Evolutionary conservation across 805 yeast genomes (phyloP), one percentile per base, ranked within the genome.

Genomic region (Cyberlindnera lachancei): DNA sequence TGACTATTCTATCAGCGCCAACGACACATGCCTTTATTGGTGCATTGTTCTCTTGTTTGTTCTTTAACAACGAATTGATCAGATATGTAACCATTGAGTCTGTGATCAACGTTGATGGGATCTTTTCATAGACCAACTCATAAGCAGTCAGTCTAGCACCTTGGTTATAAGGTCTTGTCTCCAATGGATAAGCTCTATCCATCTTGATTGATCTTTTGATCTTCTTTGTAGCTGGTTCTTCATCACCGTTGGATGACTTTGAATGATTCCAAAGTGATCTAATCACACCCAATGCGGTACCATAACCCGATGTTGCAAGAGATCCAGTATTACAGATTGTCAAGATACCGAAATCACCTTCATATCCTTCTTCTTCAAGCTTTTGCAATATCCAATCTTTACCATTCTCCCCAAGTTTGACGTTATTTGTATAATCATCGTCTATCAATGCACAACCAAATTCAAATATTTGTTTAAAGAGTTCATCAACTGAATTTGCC

Each of bases 321-420:
- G 96, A 85, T 0, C 98, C 98, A 1, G 98, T 90, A 59, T 90
- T 90, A 59, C 98, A 90, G 35, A 92, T 84, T 1, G 97, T 90
- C 52, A 92, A 59, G 4, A 86, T 88, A 1, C 94, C 73, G 52
- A 87, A 78, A 5, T 79, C 79, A 10, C 81, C 85, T 14, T 56
- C 51, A 46, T 72, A 76, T 5, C 64, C 59, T 40, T 76, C 72
- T 13, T 56, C 41, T 14, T 53, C 45, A 42, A 80, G 59, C 17
- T 58, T 52, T 2, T 69, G 53, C 18, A 55, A 45, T 33, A 85
- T 75, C 63, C 77, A 85, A n/a, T 67, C 59, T 17, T 84, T 70
- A 8, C 97, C 98, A 52, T 83, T 73, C 14, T 66, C 71, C 13
- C 97, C 97, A 45, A 92, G 79, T 34, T 67, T 68, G 44, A 64